Evolutionary conservation across 2,329 filamentous ascomycete species (phyloP).

Genomic region (Capronia americana): DNA sequence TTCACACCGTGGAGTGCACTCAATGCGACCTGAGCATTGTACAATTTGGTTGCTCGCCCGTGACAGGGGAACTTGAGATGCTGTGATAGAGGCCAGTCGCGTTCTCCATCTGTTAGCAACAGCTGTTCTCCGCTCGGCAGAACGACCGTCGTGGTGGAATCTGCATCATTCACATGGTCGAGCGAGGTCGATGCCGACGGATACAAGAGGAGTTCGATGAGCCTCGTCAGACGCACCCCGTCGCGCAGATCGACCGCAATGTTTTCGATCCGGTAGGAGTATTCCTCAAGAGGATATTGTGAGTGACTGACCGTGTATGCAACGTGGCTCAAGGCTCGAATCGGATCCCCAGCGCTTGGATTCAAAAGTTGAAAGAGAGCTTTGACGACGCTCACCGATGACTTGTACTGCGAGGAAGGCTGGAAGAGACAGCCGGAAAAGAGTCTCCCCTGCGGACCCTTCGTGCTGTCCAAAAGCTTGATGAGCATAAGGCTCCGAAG

Average conservation of each 20-base stretch:
- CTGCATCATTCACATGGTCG: conserved; percentile 38
- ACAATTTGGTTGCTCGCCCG: conserved; percentile 62
- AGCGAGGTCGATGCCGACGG: conserved; percentile 43
- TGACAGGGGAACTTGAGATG: conserved; percentile 65
- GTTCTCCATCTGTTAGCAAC: conserved; percentile 40
- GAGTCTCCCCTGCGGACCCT: conserved; percentile 43
- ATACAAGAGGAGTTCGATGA: conserved; percentile 65
- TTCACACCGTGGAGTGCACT: conserved; percentile 56
- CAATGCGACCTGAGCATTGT: conserved; percentile 66
- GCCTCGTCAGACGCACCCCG: conserved; percentile 64
- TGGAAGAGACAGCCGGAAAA: conserved; percentile 57
- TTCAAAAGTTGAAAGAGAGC: conserved; percentile 61
- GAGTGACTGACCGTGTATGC: conserved; percentile 61
- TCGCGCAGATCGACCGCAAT: conserved; percentile 68
- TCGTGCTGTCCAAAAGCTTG: conserved; percentile 64
- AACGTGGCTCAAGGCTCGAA: conserved; percentile 61
- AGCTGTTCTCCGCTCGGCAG: conserved; percentile 54
- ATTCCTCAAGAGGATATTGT: conserved; percentile 66
- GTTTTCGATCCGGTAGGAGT: conserved; percentile 63
- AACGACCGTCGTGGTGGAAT: conserved; percentile 53
- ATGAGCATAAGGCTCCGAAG: conserved; percentile 66
- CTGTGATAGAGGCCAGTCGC: conserved; percentile 59
- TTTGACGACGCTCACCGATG: conserved; percentile 61
- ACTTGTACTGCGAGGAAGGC: conserved; percentile 60
- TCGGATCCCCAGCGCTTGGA: conserved; percentile 65